Evolutionary conservation across 2,329 filamentous ascomycete species (phyloP).

Genomic region (Cladosporium sp.): DNA sequence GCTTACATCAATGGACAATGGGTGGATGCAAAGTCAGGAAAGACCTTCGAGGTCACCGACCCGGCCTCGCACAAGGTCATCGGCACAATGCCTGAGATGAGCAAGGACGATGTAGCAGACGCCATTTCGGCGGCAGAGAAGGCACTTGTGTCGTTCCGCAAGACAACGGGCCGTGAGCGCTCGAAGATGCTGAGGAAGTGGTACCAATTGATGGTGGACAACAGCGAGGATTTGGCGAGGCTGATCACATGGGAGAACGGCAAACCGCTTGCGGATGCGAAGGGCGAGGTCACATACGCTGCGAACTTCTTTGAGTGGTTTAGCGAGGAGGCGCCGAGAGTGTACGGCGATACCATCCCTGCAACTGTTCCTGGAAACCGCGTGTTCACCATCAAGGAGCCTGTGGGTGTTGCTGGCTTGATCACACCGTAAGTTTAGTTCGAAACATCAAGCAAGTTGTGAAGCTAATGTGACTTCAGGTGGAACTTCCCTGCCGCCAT

Average conservation of each 20-base stretch:
- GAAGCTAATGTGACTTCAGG: not conserved
- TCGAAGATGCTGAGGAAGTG: constrained; percentile 69
- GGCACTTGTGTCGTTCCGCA: constrained; percentile 66
- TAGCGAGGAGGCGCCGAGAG: constrained; percentile 67
- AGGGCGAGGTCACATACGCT: constrained; percentile 49
- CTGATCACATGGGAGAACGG: constrained; percentile 31
- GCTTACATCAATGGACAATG: constrained; percentile 90
- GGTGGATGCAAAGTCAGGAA: constrained; percentile 74
- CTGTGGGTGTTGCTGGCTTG: constrained; percentile 74
- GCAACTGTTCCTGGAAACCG: constrained; percentile 65
- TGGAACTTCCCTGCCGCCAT: constrained; percentile 68
- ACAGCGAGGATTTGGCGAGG: constrained; percentile 25
- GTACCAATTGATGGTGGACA: constrained; percentile 70
- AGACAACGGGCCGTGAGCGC: constrained; percentile 67
- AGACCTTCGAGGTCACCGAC: constrained; percentile 88
- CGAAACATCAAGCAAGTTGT: not conserved
- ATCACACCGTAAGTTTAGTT: constrained; percentile 59
- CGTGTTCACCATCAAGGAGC: constrained; percentile 73
- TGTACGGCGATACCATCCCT: constrained; percentile 70
- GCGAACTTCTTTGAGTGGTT: constrained; percentile 78
- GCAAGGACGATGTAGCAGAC: constrained; percentile 65
- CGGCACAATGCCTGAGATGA: constrained; percentile 79
- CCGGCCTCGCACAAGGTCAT: constrained; percentile 77
- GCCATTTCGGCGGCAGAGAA: constrained; percentile 78
- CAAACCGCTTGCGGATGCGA: constrained; percentile 26